A percentile compares a stretch with the other conserved stretches of the same genome.
Evolutionary conservation across 179 eudicot genomes (phyloP).

Genomic region (Spinacia oleracea): DNA sequence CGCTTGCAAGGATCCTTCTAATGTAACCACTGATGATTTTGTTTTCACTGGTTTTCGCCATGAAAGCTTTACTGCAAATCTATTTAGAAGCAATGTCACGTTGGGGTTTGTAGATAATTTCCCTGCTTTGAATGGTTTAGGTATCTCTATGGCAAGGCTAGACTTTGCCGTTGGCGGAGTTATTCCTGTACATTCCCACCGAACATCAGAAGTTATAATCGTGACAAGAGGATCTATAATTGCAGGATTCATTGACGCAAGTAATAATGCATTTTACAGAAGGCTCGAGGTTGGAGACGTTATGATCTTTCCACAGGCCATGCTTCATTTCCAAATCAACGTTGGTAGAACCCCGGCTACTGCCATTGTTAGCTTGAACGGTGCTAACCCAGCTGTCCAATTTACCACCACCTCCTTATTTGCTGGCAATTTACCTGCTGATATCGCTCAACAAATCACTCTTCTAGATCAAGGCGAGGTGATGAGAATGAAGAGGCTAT

Average conservation of each 20-base stretch:
- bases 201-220: neutral
- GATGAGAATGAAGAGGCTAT: neutral
- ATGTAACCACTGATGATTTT: no score
- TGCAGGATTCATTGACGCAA: neutral
- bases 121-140: neutral
- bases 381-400: neutral
- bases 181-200: no score
- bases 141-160: no score
- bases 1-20: no score
- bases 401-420: neutral
- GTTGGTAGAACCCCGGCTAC: neutral
- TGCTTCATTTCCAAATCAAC: conserved; percentile 1
- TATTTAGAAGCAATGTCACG: neutral
- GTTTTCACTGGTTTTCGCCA: no score
- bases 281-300: no score
- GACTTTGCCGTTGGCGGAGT: no score
- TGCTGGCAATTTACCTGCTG: neutral
- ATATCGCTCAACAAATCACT: neutral
- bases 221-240: neutral
- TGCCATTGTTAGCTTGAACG: conserved; percentile 6
- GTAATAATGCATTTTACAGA: no score
- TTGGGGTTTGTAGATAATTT: neutral
- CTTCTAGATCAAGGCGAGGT: neutral
- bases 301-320: neutral
- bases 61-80: neutral